Conservation (phyloP, 169 alveolate genomes). For the Cryptosporidium baileyi region DNA sequence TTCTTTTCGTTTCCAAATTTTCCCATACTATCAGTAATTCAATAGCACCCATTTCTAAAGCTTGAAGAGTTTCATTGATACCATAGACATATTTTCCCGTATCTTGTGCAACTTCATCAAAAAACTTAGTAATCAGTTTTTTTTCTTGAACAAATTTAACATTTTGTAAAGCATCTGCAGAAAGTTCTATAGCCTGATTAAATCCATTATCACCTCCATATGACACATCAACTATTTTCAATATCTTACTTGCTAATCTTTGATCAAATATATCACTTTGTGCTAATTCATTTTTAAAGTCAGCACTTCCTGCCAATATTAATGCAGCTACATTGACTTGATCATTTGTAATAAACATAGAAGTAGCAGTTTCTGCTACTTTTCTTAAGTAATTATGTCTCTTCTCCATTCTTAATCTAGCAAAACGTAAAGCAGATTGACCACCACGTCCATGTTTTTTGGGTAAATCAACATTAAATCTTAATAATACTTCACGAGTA, state of each 20-base stretch:
- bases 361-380: constrained; percentile 97
- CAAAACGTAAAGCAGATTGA: constrained; percentile 99
- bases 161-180: constrained; percentile 92
- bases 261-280: constrained; percentile 93
- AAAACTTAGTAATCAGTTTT: constrained; percentile 84
- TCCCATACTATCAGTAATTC: constrained; percentile 94
- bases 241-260: constrained; percentile 90
- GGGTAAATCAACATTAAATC: constrained; percentile 96
- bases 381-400: constrained; percentile 97
- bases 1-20: constrained; percentile 85
- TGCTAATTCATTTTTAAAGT: constrained; percentile 94
- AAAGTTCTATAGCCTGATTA: constrained; percentile 96
- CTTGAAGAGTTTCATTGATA: constrained; percentile 88
- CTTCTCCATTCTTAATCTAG: constrained; percentile 98
- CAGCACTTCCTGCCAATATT: constrained; percentile 98
- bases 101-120: constrained; percentile 97
- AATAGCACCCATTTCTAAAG: constrained; percentile 94
- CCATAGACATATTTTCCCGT: constrained; percentile 97
- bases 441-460: constrained; percentile 99
- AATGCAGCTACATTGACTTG: constrained; percentile 83
- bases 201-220: constrained; percentile 99
- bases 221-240: constrained; percentile 94
- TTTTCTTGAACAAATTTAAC: constrained; percentile 90
- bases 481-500: constrained; percentile 86
- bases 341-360: constrained; percentile 95